Evolutionary conservation across 2,329 filamentous ascomycete species (phyloP), one percentile per base, ranked within the genome.

Genomic region (Hypoxylon rubiginosum): DNA sequence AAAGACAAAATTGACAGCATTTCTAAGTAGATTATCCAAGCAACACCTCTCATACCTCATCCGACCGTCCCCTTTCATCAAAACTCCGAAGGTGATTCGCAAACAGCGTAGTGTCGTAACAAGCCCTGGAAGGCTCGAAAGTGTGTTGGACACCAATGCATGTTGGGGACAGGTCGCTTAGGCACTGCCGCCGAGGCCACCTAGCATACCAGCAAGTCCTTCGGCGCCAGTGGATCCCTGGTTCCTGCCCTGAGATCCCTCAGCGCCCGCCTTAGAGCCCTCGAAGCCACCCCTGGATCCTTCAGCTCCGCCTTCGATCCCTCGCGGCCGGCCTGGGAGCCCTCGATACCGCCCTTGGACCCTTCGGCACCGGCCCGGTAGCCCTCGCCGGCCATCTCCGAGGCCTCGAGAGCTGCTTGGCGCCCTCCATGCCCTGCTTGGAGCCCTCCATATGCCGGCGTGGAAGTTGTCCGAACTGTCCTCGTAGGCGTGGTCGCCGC

Each of bases 401-500:
- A 54, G 2, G 32, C 61, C 9, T 55, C 36, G 1, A 34, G 30
- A 9, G 19, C 56, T 9, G 24, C n/a, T 51, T 43, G 32, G 30
- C 39, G 43, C 24, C 61, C 32, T 62, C 52, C n/a, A 41, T 43
- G 4, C 28, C 62, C 19, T 49, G 11, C 32, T 66, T 30, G 54
- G 58, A 62, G 1, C 50, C 58, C 11, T 63, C 46, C 41, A n/a
- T n/a, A n/a, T 45, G 6, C 19, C 50, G 26, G 53, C 63, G 17
- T 34, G 36, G 63, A 63, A 66, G 39, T 52, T 54, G 54, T 69
- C 66, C 45, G 49, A 30, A 39, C 8, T 54, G 55, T 66, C 63
- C 5, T 57, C 5, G 48, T 41, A 55, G 43, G 50, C 55, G 21
- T 36, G 17, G 59, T 64, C 60, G 39, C 59, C 63, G 41, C 60